Conservation (phyloP, 192 early-diverging fungal genomes). For the Gonapodya prolifera region DNA sequence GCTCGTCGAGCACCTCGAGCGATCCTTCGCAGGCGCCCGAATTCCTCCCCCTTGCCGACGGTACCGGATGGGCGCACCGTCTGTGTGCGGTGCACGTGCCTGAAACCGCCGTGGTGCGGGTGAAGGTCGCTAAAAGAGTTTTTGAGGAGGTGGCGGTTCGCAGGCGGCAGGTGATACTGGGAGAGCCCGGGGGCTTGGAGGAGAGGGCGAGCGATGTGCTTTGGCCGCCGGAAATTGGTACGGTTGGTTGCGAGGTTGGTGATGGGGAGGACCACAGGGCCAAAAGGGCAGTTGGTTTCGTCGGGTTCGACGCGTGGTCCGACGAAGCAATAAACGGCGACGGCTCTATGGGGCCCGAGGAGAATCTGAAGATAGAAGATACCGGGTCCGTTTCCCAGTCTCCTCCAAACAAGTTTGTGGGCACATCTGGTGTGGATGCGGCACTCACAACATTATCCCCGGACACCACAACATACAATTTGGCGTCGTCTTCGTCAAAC, state of each 20-base stretch:
- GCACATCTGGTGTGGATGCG: too few species aligned
- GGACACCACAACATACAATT: too few species aligned
- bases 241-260: neutral
- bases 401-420: too few species aligned
- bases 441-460: too few species aligned
- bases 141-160: too few species aligned
- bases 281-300: neutral
- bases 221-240: neutral
- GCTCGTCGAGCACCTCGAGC: neutral
- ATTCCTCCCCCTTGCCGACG: neutral
- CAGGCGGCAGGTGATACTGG: neutral
- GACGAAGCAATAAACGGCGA: too few species aligned
- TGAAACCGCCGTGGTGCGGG: neutral
- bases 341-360: too few species aligned
- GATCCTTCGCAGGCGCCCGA: neutral
- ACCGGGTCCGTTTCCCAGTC: too few species aligned
- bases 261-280: neutral
- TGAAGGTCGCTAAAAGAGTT: neutral
- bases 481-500: too few species aligned
- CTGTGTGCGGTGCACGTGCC: neutral
- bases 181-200: neutral
- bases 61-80: neutral
- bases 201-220: neutral
- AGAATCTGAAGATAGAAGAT: too few species aligned
- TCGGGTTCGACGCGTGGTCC: too few species aligned